These are phyloP conservation scores for Thamnidium elegans DNA, from an alignment of 192 early-diverging fungal genomes.

Conservation along the genomic window DNA sequence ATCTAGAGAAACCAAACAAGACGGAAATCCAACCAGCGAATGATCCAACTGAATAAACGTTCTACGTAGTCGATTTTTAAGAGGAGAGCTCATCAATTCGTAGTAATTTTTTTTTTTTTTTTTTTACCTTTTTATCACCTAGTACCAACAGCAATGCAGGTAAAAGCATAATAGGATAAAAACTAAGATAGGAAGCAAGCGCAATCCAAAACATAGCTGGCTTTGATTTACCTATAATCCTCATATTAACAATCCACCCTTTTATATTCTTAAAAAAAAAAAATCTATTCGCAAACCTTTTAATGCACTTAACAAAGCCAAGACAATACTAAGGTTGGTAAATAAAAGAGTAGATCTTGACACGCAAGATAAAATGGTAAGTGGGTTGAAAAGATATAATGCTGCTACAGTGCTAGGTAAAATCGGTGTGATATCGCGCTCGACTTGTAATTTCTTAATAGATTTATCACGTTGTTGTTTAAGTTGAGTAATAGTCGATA, in stretches of 20 bases:
- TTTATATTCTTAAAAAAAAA: too few species aligned
- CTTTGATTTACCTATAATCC: constrained; percentile 23
- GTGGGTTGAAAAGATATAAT: constrained; percentile 82
- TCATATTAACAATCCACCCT: too few species aligned
- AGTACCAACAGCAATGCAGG: constrained; percentile 47
- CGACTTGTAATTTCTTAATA: constrained; percentile 25
- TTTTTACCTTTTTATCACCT: background rate
- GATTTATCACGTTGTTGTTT: constrained; percentile 29
- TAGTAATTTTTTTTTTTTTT: too few species aligned
- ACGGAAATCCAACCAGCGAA: constrained; percentile 35
- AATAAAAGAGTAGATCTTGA: constrained; percentile 74
- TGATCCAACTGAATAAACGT: background rate
- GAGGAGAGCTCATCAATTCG: too few species aligned
- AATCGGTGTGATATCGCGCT: constrained; percentile 11
- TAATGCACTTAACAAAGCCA: constrained; percentile 43
- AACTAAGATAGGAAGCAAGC: constrained; percentile 76
- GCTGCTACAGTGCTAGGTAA: constrained; percentile 25
- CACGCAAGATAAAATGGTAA: constrained; percentile 71
- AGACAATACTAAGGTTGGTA: constrained; percentile 71
- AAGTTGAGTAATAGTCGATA: constrained; percentile 54
- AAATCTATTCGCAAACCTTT: constrained; percentile 35
- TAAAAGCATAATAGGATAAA: constrained; percentile 86
- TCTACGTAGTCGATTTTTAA: too few species aligned
- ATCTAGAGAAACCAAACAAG: constrained; percentile 57
- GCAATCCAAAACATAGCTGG: constrained; percentile 71